These are phyloP conservation scores for Elongisporangium prolatum DNA, from an alignment of 352 stramenopile genomes.

Conservation along the genomic window DNA sequence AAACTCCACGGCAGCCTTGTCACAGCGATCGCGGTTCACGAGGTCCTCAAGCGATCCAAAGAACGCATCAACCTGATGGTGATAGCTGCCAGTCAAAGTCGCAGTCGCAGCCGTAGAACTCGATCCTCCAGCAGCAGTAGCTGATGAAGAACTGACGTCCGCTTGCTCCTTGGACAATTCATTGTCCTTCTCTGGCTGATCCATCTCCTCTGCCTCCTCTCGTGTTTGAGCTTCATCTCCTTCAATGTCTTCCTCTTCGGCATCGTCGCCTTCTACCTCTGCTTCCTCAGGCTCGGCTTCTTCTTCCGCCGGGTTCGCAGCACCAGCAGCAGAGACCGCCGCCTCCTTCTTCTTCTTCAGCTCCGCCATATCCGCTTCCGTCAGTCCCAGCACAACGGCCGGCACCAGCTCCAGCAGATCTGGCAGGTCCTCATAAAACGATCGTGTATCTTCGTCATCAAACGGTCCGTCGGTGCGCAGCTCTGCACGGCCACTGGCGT, in stretches of 20 bases:
- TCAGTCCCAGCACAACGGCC: constrained; percentile 90
- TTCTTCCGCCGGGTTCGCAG: constrained; percentile 23
- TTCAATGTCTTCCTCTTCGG: constrained; percentile 32
- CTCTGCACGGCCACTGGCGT: constrained; percentile 57
- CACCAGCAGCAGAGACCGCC: constrained; percentile 4
- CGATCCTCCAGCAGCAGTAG: constrained; percentile 5
- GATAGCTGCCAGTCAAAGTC: constrained; percentile 47
- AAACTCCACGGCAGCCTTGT: constrained; percentile 95
- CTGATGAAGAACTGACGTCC: constrained; percentile 1
- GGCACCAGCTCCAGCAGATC: constrained; percentile 94
- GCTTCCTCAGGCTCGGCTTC: constrained; percentile 27
- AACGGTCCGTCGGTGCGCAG: constrained; percentile 88
- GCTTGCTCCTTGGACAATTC: background rate
- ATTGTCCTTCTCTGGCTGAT: constrained; percentile 1
- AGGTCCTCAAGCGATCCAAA: constrained; percentile 92
- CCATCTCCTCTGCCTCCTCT: constrained; percentile 18
- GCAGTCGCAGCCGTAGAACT: constrained; percentile 1
- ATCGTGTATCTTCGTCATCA: constrained; percentile 94
- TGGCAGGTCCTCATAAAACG: constrained; percentile 97
- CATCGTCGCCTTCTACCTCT: constrained; percentile 13
- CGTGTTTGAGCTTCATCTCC: constrained; percentile 17
- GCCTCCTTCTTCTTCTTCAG: constrained; percentile 83
- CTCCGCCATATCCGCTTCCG: constrained; percentile 81
- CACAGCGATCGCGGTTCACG: constrained; percentile 91
- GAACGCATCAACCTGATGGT: constrained; percentile 92